Conservation (phyloP, 345 rosid species). For the Hirschfeldia incana region DNA sequence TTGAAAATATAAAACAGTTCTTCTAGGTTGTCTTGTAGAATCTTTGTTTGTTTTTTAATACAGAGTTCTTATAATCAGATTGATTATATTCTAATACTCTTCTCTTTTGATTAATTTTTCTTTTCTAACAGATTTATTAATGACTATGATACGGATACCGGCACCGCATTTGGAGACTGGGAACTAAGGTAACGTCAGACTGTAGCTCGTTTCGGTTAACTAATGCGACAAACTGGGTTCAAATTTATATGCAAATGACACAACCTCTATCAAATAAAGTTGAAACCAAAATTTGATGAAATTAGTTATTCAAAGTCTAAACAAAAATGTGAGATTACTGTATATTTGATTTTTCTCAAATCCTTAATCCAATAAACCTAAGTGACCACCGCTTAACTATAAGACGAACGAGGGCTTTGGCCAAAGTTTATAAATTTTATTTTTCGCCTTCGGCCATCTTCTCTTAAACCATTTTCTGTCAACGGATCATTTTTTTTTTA, state of each 20-base stretch:
- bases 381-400: not conserved
- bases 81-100: no score
- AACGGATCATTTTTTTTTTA: not conserved
- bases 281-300: not conserved
- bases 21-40: no score
- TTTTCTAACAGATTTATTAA: not conserved
- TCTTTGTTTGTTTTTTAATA: no score
- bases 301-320: not conserved
- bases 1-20: no score
- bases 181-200: not conserved
- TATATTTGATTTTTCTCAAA: not conserved
- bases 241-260: not conserved
- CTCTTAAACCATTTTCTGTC: not conserved
- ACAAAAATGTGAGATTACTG: not conserved
- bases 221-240: not conserved
- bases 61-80: no score
- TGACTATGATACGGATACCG: not conserved
- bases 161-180: not conserved
- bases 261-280: not conserved
- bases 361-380: not conserved
- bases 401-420: not conserved
- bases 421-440: not conserved
- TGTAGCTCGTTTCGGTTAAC: not conserved
- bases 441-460: not conserved
- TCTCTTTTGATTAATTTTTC: no score